Base-by-base conservation (phyloP, 108 stramenopile species). In the Licmophora abbreviata region DNA sequence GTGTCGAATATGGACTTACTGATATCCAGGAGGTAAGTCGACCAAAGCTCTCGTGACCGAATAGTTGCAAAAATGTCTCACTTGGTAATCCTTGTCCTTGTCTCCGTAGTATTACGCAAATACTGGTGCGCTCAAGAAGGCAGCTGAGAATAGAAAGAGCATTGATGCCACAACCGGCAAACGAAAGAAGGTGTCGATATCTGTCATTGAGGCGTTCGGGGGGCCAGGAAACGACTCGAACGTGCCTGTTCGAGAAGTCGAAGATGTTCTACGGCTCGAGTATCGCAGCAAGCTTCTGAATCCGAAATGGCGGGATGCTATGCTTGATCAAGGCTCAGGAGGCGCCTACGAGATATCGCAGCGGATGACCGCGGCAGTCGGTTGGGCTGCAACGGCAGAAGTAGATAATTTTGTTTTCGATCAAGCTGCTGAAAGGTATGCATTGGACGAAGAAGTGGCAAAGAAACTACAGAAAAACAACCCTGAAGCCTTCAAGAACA, bases 281-380 rank as follows among this genome's bases (percentile, higher is more conserved):
- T 89, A 89, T 51, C 61, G 92, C 15, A 74, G 66, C 29, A 93
- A 93, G 62, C 76, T 93, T 14, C 61, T 93, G 5, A 93, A 93
- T 58, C 92, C 92, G 1, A 93, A 92, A 62, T 88, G 82, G 82
- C 28, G 82, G 22, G 85, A 82, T 64, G 83, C 83, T 15, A 91
- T 91, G 88, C 25, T 85, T 23, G 68, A 73, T 5, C 86, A 88
- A 66, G 90, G 91, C 17, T 85, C 80, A 7, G 91, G 87, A 20
- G 91, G 91, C 1, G 91, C 87, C 6, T 89, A 87, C 59, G 87
- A 93, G 53, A 65, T 93, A 12, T 74, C 71, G 23, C 87, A 93
- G 61, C 53, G 91, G 32, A 84, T 89, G 79, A 89, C 85, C 30
- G 85, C 87, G 0, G 80, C 84, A 68, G 73, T 89, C 33, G 88